Evolutionary conservation across 108 stramenopile genomes (phyloP).

Genomic region (Fragilariopsis cylindrus): DNA sequence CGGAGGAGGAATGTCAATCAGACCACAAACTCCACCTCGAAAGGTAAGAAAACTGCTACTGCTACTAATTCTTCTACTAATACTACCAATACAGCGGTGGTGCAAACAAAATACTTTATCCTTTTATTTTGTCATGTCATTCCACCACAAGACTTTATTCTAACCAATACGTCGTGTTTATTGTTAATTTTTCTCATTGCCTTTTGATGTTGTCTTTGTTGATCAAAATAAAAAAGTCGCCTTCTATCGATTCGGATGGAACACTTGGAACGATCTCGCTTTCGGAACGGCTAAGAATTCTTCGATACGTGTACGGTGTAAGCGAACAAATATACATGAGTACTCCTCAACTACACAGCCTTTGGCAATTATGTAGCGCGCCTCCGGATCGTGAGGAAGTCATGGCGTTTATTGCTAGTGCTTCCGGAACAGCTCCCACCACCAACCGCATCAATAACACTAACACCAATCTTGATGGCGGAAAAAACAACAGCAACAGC

Average conservation of each 20-base stretch:
- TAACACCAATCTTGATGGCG: not conserved
- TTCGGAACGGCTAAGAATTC: conserved; percentile 60
- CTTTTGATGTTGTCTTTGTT: not conserved
- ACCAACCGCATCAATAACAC: not conserved
- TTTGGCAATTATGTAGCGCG: conserved; percentile 72
- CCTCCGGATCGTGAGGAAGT: conserved; percentile 74
- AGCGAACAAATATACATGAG: conserved; percentile 47
- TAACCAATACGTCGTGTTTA: not conserved
- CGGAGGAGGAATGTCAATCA: not conserved
- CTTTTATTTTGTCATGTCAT: not conserved
- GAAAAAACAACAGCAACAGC: not conserved
- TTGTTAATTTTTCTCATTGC: not conserved
- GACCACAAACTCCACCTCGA: not conserved
- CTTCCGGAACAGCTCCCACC: conserved; percentile 43
- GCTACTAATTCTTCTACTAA: too few relatives aligned
- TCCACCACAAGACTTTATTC: not conserved
- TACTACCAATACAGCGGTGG: too few relatives aligned
- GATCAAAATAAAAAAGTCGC: conserved; percentile 13
- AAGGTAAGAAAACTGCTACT: conserved; percentile 26
- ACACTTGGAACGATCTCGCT: conserved; percentile 31
- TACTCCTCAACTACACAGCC: conserved; percentile 49
- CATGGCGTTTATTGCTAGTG: conserved; percentile 79
- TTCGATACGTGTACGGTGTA: conserved; percentile 79
- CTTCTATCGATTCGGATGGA: conserved; percentile 17
- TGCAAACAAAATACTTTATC: not conserved